A percentile compares a stretch with the other conserved stretches of the same genome.
Conservation (phyloP, 441 rosid species). For the Populus hybrid region DNA sequence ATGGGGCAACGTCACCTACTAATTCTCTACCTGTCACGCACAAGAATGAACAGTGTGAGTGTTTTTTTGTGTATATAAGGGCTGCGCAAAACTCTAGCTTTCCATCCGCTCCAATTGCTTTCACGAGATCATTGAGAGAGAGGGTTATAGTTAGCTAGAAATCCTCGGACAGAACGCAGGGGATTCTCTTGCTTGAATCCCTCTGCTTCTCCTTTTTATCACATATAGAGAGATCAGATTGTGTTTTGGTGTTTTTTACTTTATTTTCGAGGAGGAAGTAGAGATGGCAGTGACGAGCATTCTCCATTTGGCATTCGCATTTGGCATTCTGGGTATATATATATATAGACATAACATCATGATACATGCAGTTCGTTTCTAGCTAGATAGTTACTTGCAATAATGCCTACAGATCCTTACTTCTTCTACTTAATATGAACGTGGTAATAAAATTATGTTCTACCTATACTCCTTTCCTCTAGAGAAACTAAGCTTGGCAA, state of each 20-base stretch:
- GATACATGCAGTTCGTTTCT: neutral
- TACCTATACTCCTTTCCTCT: neutral
- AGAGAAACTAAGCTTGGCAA: too few species aligned
- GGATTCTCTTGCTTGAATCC: constrained; percentile 32
- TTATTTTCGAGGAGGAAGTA: neutral
- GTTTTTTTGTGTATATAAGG: constrained; percentile 7
- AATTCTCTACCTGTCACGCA: constrained; percentile 14
- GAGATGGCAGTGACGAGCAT: constrained; percentile 32
- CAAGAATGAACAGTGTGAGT: neutral
- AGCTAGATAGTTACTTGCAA: neutral
- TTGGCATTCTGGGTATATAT: constrained; percentile 70
- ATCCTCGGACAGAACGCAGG: constrained; percentile 28
- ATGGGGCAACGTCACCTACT: constrained; percentile 55
- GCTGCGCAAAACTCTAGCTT: neutral
- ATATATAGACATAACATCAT: too few species aligned
- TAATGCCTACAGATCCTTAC: too few species aligned
- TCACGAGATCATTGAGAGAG: constrained; percentile 20
- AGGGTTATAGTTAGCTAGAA: neutral
- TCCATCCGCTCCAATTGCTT: constrained; percentile 1
- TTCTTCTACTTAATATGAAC: neutral
- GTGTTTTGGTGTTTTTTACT: neutral
- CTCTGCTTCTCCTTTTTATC: neutral
- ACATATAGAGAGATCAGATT: neutral
- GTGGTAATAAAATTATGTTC: neutral
- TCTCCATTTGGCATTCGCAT: constrained; percentile 36